Evolutionary conservation across 306 rosid genomes (phyloP), one percentile per base, ranked within the genome.

Genomic region (Lithocarpus polystachyus): DNA sequence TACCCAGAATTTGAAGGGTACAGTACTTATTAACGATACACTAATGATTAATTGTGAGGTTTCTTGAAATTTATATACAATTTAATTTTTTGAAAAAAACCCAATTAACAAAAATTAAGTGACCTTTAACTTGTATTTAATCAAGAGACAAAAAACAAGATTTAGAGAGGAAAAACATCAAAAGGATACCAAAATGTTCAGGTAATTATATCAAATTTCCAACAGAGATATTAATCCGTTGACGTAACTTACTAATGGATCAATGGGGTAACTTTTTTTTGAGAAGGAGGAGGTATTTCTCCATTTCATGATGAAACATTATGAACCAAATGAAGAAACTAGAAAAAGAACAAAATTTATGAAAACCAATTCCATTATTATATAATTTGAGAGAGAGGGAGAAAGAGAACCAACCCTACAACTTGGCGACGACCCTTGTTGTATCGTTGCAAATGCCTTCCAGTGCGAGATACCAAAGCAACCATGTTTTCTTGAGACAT

Each of bases 371-470:
- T 75, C 20, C 13, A 9, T 4, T 52, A 56, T 76, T 17, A 6
- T 6, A 35, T 35, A 22, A 18, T 35, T 48, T 10, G 78, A 2
- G 5, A 8, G 22, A 68, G 55, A 65, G 40, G 6, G 6, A 65
- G 23, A 65, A 20, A 7, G 13, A n/a, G 24, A 5, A 94, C 93
- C 52, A 83, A 94, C 98, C 98, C 98, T 1, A 94, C 98, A 73
- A 94, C 98, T 92, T 88, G 97, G 57, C 98, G 98, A 60, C 93
- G 94, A 67, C 98, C 97, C 71, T 83, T 88, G 76, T 51, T 83
- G 75, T 92, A 94, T n/a, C 98, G 93, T 79, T 94, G 98, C 81
- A 94, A 83, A 59, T 92, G 91, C 54, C 98, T 80, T 11, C 98
- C 98, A 1, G 97, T 92, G 77, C 98, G 98, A 88, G 98, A 86